These are phyloP conservation scores for Haplographium delicatum DNA, from an alignment of 495 filamentous ascomycete species.

Conservation along the genomic window DNA sequence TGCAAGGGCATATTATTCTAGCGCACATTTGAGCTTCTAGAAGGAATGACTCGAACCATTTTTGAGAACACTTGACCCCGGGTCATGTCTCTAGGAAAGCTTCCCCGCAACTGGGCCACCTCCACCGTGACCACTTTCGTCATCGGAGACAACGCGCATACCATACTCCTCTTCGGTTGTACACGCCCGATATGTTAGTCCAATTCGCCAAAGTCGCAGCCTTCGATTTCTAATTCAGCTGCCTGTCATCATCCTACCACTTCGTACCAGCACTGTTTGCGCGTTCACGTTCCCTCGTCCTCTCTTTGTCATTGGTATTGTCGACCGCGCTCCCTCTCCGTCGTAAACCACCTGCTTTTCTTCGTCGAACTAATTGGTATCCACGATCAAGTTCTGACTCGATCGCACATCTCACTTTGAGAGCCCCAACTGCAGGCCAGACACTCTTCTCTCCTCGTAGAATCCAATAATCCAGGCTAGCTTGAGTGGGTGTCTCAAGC, in stretches of 20 bases:
- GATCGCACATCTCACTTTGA: slow-evolving; percentile 78
- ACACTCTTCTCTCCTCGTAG: slow-evolving; percentile 77
- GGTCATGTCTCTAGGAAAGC: no score
- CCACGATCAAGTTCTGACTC: slow-evolving; percentile 82
- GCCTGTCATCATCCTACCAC: slow-evolving; percentile 16
- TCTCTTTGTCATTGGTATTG: slow-evolving; percentile 18
- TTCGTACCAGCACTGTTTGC: slow-evolving; percentile 24
- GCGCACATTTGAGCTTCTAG: no score
- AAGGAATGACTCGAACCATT: no score
- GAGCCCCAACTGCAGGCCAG: slow-evolving; percentile 84
- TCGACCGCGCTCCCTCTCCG: slow-evolving; percentile 34
- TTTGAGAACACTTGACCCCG: no score
- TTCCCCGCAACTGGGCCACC: no score
- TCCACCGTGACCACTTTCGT: no score
- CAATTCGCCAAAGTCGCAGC: no score
- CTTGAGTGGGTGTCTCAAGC: slow-evolving; percentile 72
- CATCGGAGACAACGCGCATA: no score
- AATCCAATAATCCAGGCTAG: slow-evolving; percentile 81
- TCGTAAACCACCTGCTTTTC: slow-evolving; percentile 42
- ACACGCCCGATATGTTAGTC: no score
- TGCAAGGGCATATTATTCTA: no score
- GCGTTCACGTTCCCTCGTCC: slow-evolving; percentile 17
- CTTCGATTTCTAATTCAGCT: no score
- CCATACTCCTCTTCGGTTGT: no score
- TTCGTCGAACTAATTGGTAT: slow-evolving; percentile 70